A percentile compares a stretch with the other conserved stretches of the same genome.
Evolutionary conservation across 148 eudicot genomes (phyloP).

Genomic region (Euryodendron excelsum): DNA sequence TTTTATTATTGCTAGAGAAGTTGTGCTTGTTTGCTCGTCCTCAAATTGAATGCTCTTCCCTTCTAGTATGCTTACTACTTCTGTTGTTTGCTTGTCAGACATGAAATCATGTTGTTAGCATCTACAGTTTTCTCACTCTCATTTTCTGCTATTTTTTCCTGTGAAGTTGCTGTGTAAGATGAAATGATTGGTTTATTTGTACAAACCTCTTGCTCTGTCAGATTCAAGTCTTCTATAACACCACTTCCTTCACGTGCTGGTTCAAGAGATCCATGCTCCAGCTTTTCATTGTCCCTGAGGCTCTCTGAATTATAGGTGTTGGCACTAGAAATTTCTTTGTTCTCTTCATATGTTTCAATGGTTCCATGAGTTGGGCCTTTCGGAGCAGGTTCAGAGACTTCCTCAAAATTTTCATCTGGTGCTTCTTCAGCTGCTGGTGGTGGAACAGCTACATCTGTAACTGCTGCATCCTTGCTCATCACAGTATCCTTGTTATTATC

Average conservation of each 20-base stretch:
- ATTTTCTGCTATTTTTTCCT: conserved; percentile 12
- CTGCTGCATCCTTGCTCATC: conserved; percentile 4
- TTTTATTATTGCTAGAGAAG: conserved; percentile 3
- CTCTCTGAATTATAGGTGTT: conserved; percentile 4
- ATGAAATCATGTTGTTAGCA: neutral
- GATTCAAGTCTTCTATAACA: conserved; percentile 6
- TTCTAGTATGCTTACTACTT: conserved; percentile 6
- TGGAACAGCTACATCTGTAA: conserved; percentile 6
- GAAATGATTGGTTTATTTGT: neutral
- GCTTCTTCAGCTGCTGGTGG: conserved; percentile 15
- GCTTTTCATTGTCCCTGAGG: conserved; percentile 4
- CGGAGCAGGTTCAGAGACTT: neutral
- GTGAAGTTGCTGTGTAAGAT: conserved; percentile 5
- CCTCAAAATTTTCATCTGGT: conserved; percentile 6
- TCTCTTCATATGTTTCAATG: conserved; percentile 3
- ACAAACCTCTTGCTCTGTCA: conserved; percentile 14
- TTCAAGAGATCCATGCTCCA: neutral
- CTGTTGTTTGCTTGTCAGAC: conserved; percentile 9
- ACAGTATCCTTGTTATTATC: conserved; percentile 4
- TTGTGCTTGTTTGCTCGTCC: conserved; percentile 6
- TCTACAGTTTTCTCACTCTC: conserved; percentile 1
- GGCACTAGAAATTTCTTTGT: neutral
- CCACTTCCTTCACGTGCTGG: conserved; percentile 3
- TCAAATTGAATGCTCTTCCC: conserved; percentile 7
- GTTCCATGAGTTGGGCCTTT: neutral